Conservation (phyloP, 495 filamentous ascomycete genomes). For the Astrocystis sublimbata region DNA sequence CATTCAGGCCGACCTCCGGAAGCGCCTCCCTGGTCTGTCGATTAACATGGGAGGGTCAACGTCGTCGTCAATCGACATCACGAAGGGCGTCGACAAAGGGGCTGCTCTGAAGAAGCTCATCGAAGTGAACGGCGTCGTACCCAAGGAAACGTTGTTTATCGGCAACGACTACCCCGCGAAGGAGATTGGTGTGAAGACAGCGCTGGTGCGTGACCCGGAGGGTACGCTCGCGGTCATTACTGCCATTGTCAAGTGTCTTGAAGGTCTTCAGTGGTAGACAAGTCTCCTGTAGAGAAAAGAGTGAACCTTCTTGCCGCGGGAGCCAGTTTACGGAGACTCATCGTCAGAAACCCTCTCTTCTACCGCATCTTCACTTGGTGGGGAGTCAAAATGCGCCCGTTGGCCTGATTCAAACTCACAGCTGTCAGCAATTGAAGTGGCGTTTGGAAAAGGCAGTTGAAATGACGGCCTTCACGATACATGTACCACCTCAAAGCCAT, state of each 20-base stretch:
- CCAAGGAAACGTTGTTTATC: slow-evolving; percentile 32
- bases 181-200: slow-evolving; percentile 27
- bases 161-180: slow-evolving; percentile 32
- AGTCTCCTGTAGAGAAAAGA: not conserved
- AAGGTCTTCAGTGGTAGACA: slow-evolving; percentile 2
- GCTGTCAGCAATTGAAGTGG: too few species aligned
- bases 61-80: slow-evolving; percentile 31
- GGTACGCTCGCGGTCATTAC: slow-evolving; percentile 25
- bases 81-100: slow-evolving; percentile 30
- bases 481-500: too few species aligned
- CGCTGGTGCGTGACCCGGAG: slow-evolving; percentile 27
- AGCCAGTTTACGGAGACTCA: too few species aligned
- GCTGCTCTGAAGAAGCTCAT: slow-evolving; percentile 30
- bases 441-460: too few species aligned
- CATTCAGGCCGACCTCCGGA: slow-evolving; percentile 25
- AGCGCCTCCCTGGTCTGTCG: slow-evolving; percentile 27
- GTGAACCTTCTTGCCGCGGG: too few species aligned
- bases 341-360: too few species aligned
- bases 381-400: too few species aligned
- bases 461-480: too few species aligned
- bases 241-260: slow-evolving; percentile 18
- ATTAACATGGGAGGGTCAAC: slow-evolving; percentile 33
- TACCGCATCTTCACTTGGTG: too few species aligned
- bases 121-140: slow-evolving; percentile 22
- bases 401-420: too few species aligned